Evolutionary conservation across 495 filamentous ascomycete species (phyloP).

Genomic region (Articulospora tetracladia): DNA sequence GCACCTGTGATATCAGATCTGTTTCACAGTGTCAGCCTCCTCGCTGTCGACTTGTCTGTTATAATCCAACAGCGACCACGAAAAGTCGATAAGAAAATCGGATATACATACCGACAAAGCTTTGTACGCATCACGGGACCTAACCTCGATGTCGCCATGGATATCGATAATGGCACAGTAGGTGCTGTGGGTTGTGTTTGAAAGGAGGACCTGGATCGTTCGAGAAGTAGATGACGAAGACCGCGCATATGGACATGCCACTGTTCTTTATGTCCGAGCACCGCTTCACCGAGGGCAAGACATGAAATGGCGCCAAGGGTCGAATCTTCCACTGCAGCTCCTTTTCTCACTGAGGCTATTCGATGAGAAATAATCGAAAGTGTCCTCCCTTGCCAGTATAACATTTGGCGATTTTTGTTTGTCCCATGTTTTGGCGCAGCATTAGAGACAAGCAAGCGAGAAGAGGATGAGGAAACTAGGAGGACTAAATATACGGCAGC

Average conservation of each 20-base stretch:
- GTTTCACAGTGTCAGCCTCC: not conserved
- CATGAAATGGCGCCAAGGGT: constrained; percentile 19
- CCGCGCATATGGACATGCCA: constrained; percentile 19
- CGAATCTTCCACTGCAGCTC: not conserved
- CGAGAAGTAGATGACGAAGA: constrained; percentile 12
- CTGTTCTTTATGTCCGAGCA: constrained; percentile 2
- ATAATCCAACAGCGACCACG: too few relatives aligned
- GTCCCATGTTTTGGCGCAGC: too few relatives aligned
- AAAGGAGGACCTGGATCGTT: not conserved
- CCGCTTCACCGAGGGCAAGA: constrained; percentile 15
- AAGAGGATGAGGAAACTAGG: not conserved
- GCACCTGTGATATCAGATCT: constrained; percentile 21
- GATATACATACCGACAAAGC: constrained; percentile 8
- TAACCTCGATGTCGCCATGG: not conserved
- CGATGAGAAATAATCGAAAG: constrained; percentile 10
- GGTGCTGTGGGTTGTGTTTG: not conserved
- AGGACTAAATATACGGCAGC: constrained; percentile 6
- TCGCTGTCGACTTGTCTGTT: too few relatives aligned
- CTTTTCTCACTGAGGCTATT: not conserved
- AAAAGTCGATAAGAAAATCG: not conserved
- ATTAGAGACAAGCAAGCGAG: too few relatives aligned
- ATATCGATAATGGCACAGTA: not conserved
- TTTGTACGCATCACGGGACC: constrained; percentile 6
- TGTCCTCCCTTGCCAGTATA: constrained; percentile 8
- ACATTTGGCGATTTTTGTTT: not conserved